Evolutionary conservation across 495 filamentous ascomycete species (phyloP), one percentile per base, ranked within the genome.

Genomic region (Extremus antarcticus): DNA sequence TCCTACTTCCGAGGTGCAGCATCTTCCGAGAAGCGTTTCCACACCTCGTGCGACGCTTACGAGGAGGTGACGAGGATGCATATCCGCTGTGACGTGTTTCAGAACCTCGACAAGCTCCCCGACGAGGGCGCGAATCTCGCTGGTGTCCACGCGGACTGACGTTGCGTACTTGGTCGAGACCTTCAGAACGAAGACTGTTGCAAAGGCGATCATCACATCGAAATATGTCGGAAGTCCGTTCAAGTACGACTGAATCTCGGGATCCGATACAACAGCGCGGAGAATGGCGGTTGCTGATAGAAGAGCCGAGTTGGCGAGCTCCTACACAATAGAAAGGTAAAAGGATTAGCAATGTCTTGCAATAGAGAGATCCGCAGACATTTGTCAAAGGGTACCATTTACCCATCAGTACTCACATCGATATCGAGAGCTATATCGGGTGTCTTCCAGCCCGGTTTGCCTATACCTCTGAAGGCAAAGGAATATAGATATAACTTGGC

Each of bases 121-220:
- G 1, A 59, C 51, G 16, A 59, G 47, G 16, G 29, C 19, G 4
- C 40, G 51, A 13, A 55, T 55, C 17, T 59, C 51, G 20, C 24
- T 32, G 2, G 39, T 59, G 47, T 55, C 57, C 19, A 59, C 29
- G 24, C 43, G 43, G 2, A 55, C 52, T 7, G 52, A 50, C 7
- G 45, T 41, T 1, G 57, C 43, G 49, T 50, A 60, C 17, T 56
- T 52, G 53, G 52, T 56, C 1, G 57, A 56, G 25, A 79, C 74
- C 53, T 80, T 80, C 25, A 80, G 59, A 2, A 80, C 60, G 50
- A 80, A 80, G 2, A 80, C 76, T 8, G 71, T 72, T 1, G 77
- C 77, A 57, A 78, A 79, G 0, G 76, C 76, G 47, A 79, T 78
- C 76, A 79, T 80, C 55, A 74, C 75, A 65, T 78, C 74, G 11